Evolutionary conservation across 805 yeast genomes (phyloP).

Genomic region (Starmerella gropengiesseri): DNA sequence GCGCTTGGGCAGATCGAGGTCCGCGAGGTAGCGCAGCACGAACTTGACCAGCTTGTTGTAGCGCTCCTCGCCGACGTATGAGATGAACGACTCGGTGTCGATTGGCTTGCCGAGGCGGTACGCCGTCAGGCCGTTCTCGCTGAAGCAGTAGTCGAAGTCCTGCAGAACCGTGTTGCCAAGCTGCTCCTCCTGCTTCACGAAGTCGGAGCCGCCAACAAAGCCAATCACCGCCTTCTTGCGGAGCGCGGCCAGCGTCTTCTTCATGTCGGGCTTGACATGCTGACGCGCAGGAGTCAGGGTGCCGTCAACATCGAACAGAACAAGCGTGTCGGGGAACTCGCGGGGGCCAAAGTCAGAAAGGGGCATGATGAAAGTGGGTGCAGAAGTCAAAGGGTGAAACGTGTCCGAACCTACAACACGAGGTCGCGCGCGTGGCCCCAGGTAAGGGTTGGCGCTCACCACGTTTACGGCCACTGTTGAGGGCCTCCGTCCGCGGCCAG

Average conservation of each 20-base stretch:
- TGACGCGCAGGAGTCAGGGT: slow-evolving; percentile 96
- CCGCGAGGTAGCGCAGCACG: slow-evolving; percentile 72
- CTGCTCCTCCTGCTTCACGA: slow-evolving; percentile 91
- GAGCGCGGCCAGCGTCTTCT: slow-evolving; percentile 53
- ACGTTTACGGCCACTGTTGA: neutral
- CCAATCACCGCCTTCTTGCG: slow-evolving; percentile 92
- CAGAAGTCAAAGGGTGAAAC: neutral
- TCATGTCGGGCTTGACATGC: slow-evolving; percentile 53
- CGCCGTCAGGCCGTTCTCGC: slow-evolving; percentile 97
- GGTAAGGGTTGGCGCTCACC: neutral
- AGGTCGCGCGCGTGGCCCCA: neutral
- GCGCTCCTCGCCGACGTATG: slow-evolving; percentile 91
- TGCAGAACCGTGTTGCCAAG: slow-evolving; percentile 66
- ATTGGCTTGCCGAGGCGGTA: slow-evolving; percentile 80
- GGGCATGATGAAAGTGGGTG: slow-evolving; percentile 8
- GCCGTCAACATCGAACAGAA: slow-evolving; percentile 95
- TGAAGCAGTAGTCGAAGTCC: slow-evolving; percentile 89
- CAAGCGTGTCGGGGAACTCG: slow-evolving; percentile 62
- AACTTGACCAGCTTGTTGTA: slow-evolving; percentile 83
- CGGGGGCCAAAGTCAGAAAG: slow-evolving; percentile 61
- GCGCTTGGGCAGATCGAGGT: slow-evolving; percentile 85
- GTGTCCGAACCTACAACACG: neutral
- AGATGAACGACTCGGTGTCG: slow-evolving; percentile 87
- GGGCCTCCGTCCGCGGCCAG: too few relatives aligned
- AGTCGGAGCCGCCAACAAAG: slow-evolving; percentile 95